Evolutionary conservation across 805 yeast species (phyloP).

Genomic region (Candida maesae): DNA sequence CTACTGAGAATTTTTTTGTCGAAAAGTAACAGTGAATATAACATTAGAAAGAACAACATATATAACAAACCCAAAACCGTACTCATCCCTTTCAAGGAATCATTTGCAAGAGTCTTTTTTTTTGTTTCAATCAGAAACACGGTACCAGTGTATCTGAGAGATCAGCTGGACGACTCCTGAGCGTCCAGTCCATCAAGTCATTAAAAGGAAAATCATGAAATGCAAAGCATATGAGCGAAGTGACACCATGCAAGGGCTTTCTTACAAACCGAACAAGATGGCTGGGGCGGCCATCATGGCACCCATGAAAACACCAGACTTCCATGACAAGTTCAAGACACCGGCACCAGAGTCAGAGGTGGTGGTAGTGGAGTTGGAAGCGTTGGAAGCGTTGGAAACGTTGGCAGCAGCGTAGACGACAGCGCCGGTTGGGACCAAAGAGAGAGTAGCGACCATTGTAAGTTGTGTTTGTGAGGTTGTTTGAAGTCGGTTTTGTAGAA

Average conservation of each 20-base stretch:
- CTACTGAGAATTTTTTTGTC: too few species aligned
- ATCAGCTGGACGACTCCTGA: not conserved
- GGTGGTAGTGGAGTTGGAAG: slow-evolving; percentile 17
- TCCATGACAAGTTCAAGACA: slow-evolving; percentile 36
- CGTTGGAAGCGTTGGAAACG: slow-evolving; percentile 16
- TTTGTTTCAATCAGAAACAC: too few species aligned
- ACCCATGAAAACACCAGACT: slow-evolving; percentile 37
- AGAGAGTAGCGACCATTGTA: slow-evolving; percentile 23
- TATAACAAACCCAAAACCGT: not conserved
- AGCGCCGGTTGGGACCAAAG: slow-evolving; percentile 28
- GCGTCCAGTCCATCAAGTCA: not conserved
- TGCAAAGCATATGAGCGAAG: not conserved
- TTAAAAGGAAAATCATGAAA: not conserved
- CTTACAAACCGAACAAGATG: slow-evolving; percentile 16
- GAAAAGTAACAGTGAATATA: not conserved
- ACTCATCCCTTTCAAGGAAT: too few species aligned
- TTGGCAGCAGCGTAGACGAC: slow-evolving; percentile 27
- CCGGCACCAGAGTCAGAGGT: slow-evolving; percentile 29
- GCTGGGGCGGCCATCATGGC: slow-evolving; percentile 37
- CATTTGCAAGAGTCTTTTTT: not conserved
- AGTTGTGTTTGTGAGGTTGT: slow-evolving; percentile 1
- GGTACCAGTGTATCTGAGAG: too few species aligned
- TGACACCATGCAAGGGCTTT: not conserved
- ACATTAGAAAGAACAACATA: not conserved
- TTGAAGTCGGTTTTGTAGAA: not conserved